phyloP scores from a whole-genome alignment of 495 filamentous ascomycete genomes.

The Hypoxylon fuscum region DNA sequence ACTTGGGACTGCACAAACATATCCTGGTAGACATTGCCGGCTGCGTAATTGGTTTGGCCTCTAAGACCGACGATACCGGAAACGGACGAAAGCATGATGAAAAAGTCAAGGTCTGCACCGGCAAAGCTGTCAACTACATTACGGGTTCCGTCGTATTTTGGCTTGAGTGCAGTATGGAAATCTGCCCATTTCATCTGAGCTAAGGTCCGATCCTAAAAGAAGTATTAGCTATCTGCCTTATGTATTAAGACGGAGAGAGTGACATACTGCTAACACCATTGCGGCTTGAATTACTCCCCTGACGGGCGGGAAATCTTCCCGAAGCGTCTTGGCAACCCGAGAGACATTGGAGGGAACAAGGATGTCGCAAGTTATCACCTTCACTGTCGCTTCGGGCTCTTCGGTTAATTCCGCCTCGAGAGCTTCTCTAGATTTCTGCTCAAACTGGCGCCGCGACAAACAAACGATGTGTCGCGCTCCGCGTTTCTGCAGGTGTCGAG shows the following conservation, averaged over 20 bases:
- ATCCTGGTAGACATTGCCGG: slow-evolving; percentile 49
- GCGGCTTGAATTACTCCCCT: slow-evolving; percentile 56
- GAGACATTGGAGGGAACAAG: slow-evolving; percentile 43
- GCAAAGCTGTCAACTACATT: slow-evolving; percentile 44
- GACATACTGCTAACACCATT: slow-evolving; percentile 57
- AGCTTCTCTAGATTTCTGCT: neutral
- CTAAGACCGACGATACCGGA: slow-evolving; percentile 52
- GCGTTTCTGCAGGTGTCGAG: too few relatives aligned
- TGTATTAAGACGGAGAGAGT: too few relatives aligned
- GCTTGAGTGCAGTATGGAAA: slow-evolving; percentile 40
- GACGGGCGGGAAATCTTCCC: slow-evolving; percentile 35
- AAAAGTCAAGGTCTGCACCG: slow-evolving; percentile 58
- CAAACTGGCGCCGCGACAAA: slow-evolving; percentile 52
- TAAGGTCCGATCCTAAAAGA: slow-evolving; percentile 55
- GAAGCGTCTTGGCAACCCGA: neutral
- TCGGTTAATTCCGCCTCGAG: neutral
- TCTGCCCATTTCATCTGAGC: slow-evolving; percentile 46
- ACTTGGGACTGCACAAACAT: too few relatives aligned
- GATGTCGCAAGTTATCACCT: slow-evolving; percentile 54
- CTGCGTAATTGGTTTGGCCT: slow-evolving; percentile 60
- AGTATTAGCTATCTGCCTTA: too few relatives aligned
- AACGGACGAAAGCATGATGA: slow-evolving; percentile 62
- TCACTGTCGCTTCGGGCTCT: neutral
- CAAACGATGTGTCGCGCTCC: too few relatives aligned
- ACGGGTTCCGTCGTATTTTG: slow-evolving; percentile 52